These are phyloP conservation scores for Hansenula anomala DNA, from an alignment of 1,139 yeast species.

Conservation along the genomic window DNA sequence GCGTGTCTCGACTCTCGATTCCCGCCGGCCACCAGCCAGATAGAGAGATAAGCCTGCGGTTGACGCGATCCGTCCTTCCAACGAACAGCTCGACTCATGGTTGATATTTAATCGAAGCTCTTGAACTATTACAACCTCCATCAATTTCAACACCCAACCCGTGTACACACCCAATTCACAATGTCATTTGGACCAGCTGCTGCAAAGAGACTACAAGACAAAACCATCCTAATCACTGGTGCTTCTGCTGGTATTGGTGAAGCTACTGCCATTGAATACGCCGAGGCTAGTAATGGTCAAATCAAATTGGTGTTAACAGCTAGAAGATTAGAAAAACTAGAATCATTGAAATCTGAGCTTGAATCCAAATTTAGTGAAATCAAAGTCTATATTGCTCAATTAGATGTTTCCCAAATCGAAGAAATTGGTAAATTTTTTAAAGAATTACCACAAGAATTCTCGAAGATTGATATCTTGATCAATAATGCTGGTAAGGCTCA, in stretches of 20 bases:
- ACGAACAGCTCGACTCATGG: no score
- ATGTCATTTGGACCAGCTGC: constrained; percentile 52
- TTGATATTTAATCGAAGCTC: no score
- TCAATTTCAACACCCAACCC: no score
- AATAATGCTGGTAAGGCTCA: constrained; percentile 74
- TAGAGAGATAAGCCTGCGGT: no score
- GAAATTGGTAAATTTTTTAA: constrained; percentile 43
- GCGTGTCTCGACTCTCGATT: no score
- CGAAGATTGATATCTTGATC: constrained; percentile 49
- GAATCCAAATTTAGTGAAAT: constrained; percentile 36
- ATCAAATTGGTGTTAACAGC: constrained; percentile 59
- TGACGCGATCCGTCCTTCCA: no score
- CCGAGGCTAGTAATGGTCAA: constrained; percentile 55
- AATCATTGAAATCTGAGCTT: constrained; percentile 37
- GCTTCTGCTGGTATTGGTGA: constrained; percentile 74
- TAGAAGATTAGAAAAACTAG: constrained; percentile 48
- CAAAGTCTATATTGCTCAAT: constrained; percentile 34
- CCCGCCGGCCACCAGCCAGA: background rate
- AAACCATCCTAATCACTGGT: constrained; percentile 64
- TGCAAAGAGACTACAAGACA: constrained; percentile 41
- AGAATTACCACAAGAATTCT: constrained; percentile 38
- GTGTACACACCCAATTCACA: constrained; percentile 4
- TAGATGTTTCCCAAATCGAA: constrained; percentile 47
- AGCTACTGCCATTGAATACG: constrained; percentile 63
- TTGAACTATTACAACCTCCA: no score